These are phyloP conservation scores for Picea glauca DNA, from an alignment of 75 land plant genomes.

Conservation along the genomic window DNA sequence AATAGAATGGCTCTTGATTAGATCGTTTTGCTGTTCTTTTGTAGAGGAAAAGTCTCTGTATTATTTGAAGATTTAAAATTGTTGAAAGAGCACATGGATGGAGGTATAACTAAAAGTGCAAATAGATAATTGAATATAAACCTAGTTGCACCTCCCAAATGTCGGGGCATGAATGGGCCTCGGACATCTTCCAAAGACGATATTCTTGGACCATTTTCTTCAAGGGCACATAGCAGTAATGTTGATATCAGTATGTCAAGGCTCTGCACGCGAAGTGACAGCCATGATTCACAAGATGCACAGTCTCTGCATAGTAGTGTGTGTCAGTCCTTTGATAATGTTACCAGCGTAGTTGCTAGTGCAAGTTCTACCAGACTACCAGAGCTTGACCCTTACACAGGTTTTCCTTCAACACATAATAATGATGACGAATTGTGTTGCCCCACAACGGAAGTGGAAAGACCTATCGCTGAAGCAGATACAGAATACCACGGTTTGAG, in stretches of 20 bases:
- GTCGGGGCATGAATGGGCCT: neutral
- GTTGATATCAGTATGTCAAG: neutral
- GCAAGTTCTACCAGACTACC: neutral
- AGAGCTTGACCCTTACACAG: neutral
- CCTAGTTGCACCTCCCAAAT: neutral
- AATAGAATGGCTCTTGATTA: neutral
- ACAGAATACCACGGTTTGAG: neutral
- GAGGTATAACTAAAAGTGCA: neutral
- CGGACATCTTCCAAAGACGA: neutral
- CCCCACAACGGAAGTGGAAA: neutral
- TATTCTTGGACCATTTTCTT: neutral
- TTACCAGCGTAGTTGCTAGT: neutral
- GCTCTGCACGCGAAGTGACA: neutral
- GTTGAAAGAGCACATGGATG: conserved; percentile 58
- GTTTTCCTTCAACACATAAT: neutral
- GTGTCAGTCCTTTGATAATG: neutral
- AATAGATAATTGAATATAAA: neutral
- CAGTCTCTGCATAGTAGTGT: neutral
- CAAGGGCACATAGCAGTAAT: neutral
- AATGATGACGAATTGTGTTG: neutral
- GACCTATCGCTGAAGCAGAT: neutral
- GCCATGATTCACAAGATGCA: neutral
- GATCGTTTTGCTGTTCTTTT: neutral
- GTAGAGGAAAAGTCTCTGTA: conserved; percentile 78
- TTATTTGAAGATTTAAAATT: conserved; percentile 64